These are phyloP conservation scores for Tagetes patula DNA, from an alignment of 129 eudicot genomes.

Conservation along the genomic window DNA sequence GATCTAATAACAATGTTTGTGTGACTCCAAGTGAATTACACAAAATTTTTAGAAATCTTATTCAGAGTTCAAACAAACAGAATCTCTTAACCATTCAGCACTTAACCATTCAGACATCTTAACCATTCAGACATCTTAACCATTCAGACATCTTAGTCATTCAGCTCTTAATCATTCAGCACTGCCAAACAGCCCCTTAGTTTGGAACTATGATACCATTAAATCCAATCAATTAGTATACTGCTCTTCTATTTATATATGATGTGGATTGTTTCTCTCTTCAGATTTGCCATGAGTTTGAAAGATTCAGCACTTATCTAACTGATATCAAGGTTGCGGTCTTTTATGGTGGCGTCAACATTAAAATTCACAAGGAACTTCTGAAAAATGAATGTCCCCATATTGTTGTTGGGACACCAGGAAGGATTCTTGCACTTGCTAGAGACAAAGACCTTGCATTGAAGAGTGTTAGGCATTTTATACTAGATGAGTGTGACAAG, in stretches of 20 bases:
- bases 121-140: no score
- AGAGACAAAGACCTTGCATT: slow-evolving; percentile 83
- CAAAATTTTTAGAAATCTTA: no score
- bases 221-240: no score
- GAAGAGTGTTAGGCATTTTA: slow-evolving; percentile 92
- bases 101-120: no score
- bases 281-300: slow-evolving; percentile 96
- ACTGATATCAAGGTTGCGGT: slow-evolving; percentile 93
- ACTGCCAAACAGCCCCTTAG: no score
- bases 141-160: no score
- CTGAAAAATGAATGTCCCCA: slow-evolving; percentile 97
- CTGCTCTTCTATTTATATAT: neutral
- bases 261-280: slow-evolving; percentile 5
- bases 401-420: slow-evolving; percentile 97
- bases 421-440: slow-evolving; percentile 87
- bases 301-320: slow-evolving; percentile 87
- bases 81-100: no score
- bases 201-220: no score
- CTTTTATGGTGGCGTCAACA: slow-evolving; percentile 96
- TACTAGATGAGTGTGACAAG: slow-evolving; percentile 96
- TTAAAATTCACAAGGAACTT: slow-evolving; percentile 88
- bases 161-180: no score
- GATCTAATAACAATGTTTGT: no score
- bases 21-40: no score
- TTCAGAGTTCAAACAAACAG: no score